Conservation (phyloP, 371 early-diverging fungal genomes). For the Amoeboradix gromovi region DNA sequence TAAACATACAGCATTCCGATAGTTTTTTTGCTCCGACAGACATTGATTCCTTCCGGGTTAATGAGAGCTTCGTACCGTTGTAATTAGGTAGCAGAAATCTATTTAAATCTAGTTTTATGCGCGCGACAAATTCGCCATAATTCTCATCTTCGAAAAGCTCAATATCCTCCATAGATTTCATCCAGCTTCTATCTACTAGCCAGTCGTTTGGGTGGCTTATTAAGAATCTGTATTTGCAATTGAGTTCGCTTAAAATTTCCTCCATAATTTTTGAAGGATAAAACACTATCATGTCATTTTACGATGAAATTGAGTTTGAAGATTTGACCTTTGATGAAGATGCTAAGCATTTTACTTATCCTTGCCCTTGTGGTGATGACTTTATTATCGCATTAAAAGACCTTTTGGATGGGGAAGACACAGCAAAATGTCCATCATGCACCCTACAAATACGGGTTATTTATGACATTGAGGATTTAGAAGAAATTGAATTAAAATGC, state of each 20-base stretch:
- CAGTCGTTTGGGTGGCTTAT: neutral
- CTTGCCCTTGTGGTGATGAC: constrained; percentile 99
- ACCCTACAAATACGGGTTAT: constrained; percentile 47
- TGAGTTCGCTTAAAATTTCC: neutral
- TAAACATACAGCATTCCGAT: neutral
- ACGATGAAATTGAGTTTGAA: constrained; percentile 40
- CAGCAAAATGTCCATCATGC: constrained; percentile 84
- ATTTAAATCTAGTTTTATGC: neutral
- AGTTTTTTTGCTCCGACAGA: neutral
- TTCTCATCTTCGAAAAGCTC: neutral
- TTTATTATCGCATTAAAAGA: constrained; percentile 70
- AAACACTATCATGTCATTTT: neutral
- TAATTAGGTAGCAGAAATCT: neutral
- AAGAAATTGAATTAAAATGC: neutral
- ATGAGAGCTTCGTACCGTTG: neutral
- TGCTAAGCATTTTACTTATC: constrained; percentile 55
- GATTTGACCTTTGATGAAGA: constrained; percentile 85
- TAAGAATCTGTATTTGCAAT: neutral
- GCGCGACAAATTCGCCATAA: neutral
- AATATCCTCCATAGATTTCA: neutral
- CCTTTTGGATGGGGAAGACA: constrained; percentile 62
- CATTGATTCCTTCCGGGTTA: neutral
- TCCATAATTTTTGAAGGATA: neutral
- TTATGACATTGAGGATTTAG: constrained; percentile 9
- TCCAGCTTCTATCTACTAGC: neutral